phyloP scores from a whole-genome alignment of 148 eudicot species.

The Limonium bicolor region DNA sequence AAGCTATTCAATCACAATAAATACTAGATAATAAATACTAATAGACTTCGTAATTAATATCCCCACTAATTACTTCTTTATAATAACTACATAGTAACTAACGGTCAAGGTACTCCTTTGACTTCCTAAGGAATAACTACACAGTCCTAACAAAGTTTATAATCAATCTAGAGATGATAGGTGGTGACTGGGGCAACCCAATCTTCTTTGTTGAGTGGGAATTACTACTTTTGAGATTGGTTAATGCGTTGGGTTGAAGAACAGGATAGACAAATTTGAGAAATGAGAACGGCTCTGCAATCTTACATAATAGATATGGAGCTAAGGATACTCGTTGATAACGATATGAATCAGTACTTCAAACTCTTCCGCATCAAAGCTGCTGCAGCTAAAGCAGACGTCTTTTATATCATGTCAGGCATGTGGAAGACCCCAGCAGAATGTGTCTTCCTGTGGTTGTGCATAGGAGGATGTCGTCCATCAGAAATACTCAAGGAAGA shows the following conservation, averaged over 20 bases:
- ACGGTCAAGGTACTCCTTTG: no score
- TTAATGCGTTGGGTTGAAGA: constrained; percentile 85
- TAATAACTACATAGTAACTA: no score
- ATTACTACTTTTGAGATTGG: constrained; percentile 70
- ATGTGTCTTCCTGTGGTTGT: constrained; percentile 80
- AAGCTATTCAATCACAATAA: no score
- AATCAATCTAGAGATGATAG: background rate
- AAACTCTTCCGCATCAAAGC: constrained; percentile 68
- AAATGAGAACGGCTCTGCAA: constrained; percentile 51
- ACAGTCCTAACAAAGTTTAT: background rate
- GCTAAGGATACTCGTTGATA: constrained; percentile 48
- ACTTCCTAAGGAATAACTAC: background rate
- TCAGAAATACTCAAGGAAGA: constrained; percentile 77
- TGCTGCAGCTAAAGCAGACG: constrained; percentile 63
- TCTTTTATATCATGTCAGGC: constrained; percentile 79
- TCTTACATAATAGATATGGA: constrained; percentile 34
- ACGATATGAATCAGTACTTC: constrained; percentile 56
- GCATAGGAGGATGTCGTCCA: constrained; percentile 99
- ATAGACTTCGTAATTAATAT: no score
- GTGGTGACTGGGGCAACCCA: background rate
- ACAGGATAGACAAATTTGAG: constrained; percentile 44
- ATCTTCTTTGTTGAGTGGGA: constrained; percentile 20
- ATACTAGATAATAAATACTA: no score
- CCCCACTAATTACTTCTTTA: no score
- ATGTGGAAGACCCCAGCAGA: constrained; percentile 84